Percentiles rank a stretch among this genome's conserved stretches.
phyloP scores from a whole-genome alignment of 352 stramenopile genomes.

The Globisporangium echinulatum region DNA sequence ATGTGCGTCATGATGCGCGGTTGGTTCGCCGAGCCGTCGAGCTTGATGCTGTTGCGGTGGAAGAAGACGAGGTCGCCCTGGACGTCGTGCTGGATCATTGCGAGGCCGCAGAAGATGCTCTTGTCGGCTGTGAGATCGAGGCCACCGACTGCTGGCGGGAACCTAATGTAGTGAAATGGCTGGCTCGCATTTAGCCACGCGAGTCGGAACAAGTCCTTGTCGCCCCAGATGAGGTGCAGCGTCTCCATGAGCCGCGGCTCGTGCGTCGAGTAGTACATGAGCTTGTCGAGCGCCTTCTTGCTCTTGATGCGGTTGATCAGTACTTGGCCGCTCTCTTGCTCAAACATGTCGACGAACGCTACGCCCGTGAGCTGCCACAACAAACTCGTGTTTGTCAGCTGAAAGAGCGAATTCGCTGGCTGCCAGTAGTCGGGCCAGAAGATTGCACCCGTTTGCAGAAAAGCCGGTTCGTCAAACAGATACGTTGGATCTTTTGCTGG shows the following conservation, averaged over 20 bases:
- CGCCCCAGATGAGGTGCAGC: constrained; percentile 78
- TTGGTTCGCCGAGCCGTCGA: constrained; percentile 61
- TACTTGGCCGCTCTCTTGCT: constrained; percentile 84
- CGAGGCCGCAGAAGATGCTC: constrained; percentile 73
- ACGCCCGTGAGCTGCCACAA: constrained; percentile 76
- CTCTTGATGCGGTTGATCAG: constrained; percentile 75
- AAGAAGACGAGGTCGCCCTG: constrained; percentile 82
- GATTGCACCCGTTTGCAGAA: constrained; percentile 63
- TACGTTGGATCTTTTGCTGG: constrained; percentile 77
- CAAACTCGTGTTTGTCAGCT: constrained; percentile 64
- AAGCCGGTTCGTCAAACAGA: constrained; percentile 76
- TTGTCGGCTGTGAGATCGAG: constrained; percentile 59
- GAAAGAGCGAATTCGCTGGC: constrained; percentile 74
- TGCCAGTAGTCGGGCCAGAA: constrained; percentile 88
- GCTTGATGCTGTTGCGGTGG: constrained; percentile 83
- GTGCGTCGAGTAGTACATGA: constrained; percentile 84
- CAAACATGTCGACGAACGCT: constrained; percentile 72
- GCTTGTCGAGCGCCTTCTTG: constrained; percentile 70
- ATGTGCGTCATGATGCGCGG: constrained; percentile 77
- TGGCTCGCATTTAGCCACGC: constrained; percentile 74
- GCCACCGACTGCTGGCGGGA: constrained; percentile 66
- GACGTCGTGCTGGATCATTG: constrained; percentile 85
- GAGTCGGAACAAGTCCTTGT: constrained; percentile 84
- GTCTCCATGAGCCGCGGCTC: constrained; percentile 60
- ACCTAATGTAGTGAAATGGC: constrained; percentile 74